Evolutionary conservation across 176 grass and related monocot species (phyloP), one percentile per base, ranked within the genome.

Genomic region (Triticum urartu): DNA sequence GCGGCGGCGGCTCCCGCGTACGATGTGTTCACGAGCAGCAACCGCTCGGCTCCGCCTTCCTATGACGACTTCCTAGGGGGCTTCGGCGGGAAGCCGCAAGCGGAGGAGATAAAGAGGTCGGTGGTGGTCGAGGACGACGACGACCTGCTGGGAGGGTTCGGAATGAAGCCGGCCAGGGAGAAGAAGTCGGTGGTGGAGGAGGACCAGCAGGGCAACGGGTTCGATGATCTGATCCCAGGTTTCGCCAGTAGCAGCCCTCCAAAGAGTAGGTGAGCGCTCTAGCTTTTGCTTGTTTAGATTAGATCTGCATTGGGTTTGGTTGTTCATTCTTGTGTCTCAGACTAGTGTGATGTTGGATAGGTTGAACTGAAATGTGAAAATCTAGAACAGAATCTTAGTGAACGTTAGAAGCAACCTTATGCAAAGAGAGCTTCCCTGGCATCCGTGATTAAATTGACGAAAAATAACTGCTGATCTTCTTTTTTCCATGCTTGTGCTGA

Each of bases 171-270:
- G 40, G 56, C 35, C 32, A 33, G 64, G 22, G 71, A 83, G 86
- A 86, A 50, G 83, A 79, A 83, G 79, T 21, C 76, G 26, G 88
- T 45, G 69, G 13, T 72, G 72, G 43, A 62, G 2, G 72, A 83
- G 18, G 71, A 40, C 14, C 33, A 4, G 11, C 74, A 20, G 24
- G 45, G 40, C n/a, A 35, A 76, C 6, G 90, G 68, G 22, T 98
- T 94, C 39, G 92, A 95, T 65, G 94, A 96, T 79, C 89, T 98
- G 54, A 91, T 96, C 67, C 94, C 92, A 11, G 94, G 97, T 34
- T 98, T 98, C 11, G 67, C 92, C 1, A 66, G 89, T 12, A 93
- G 82, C 79, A 87, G 74, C 69, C 84, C 72, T 13, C 81, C 71
- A 20, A 34, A 54, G 62, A 87, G 79, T 10, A 90, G 72, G 94